These are phyloP conservation scores for Phytophthora lateralis DNA, from an alignment of 352 stramenopile genomes.

Conservation along the genomic window DNA sequence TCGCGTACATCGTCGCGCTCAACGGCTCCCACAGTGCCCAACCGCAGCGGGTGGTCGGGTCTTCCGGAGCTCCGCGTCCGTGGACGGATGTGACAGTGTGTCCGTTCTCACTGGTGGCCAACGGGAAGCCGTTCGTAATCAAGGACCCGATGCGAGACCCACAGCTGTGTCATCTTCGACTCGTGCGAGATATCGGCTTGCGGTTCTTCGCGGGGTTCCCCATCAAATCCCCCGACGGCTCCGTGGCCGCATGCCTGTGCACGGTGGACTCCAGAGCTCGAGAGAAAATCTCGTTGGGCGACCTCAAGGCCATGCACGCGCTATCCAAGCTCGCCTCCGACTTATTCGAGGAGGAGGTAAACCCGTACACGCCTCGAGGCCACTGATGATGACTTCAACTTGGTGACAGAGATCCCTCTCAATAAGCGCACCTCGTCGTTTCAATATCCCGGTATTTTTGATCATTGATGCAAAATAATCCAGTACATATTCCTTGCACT, in stretches of 20 bases:
- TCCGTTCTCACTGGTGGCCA: constrained; percentile 29
- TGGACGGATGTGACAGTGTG: constrained; percentile 25
- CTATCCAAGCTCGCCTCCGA: constrained; percentile 65
- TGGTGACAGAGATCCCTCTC: background rate
- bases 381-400: constrained; percentile 13
- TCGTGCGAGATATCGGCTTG: constrained; percentile 46
- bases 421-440: no score
- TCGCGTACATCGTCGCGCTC: constrained; percentile 53
- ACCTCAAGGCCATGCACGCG: constrained; percentile 50
- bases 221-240: constrained; percentile 34
- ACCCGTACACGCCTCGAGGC: constrained; percentile 40
- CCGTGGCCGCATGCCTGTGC: constrained; percentile 48
- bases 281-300: constrained; percentile 43
- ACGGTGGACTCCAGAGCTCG: constrained; percentile 35
- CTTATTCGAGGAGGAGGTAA: constrained; percentile 47
- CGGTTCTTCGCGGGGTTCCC: constrained; percentile 67
- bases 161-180: constrained; percentile 38
- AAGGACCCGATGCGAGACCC: constrained; percentile 43
- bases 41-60: constrained; percentile 43
- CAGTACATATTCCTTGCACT: no score
- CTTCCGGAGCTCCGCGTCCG: constrained; percentile 24
- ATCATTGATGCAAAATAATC: no score
- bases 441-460: no score
- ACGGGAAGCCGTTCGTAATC: constrained; percentile 48
- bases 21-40: constrained; percentile 24